phyloP scores from a whole-genome alignment of 441 rosid species.

The Hypseocharis bilobata region DNA sequence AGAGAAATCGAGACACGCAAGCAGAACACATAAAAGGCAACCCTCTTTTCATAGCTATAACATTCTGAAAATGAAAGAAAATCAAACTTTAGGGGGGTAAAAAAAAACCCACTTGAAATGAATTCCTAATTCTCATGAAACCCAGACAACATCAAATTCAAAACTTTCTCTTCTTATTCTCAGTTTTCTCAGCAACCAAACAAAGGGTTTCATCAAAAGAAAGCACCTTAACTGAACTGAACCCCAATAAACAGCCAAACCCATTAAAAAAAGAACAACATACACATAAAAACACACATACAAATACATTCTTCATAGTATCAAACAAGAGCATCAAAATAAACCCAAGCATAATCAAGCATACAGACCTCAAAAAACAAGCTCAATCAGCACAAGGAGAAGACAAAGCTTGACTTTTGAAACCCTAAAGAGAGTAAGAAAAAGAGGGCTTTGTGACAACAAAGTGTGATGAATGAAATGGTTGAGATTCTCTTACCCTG shows the following conservation, averaged over 20 bases:
- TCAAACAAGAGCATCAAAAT: neutral
- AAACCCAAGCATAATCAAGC: neutral
- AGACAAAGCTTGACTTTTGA: conserved; percentile 13
- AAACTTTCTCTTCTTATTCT: neutral
- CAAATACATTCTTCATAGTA: too few relatives aligned
- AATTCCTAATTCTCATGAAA: neutral
- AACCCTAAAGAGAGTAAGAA: conserved; percentile 10
- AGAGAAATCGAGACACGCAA: neutral
- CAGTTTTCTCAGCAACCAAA: conserved; percentile 10
- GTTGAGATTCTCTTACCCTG: conserved; percentile 26
- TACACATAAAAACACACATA: conserved; percentile 18
- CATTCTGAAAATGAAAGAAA: neutral
- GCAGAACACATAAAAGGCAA: neutral
- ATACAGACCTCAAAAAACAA: neutral
- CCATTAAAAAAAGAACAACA: too few relatives aligned
- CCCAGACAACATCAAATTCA: conserved; percentile 7
- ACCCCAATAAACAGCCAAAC: conserved; percentile 1
- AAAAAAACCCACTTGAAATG: neutral
- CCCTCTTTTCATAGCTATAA: neutral
- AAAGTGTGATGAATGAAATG: neutral
- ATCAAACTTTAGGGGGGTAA: neutral
- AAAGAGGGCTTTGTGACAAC: neutral
- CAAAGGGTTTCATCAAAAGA: conserved; percentile 8
- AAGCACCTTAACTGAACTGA: neutral
- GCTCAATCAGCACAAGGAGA: neutral